phyloP scores from a whole-genome alignment of 441 rosid genomes.

The Corymbia calophylla region DNA sequence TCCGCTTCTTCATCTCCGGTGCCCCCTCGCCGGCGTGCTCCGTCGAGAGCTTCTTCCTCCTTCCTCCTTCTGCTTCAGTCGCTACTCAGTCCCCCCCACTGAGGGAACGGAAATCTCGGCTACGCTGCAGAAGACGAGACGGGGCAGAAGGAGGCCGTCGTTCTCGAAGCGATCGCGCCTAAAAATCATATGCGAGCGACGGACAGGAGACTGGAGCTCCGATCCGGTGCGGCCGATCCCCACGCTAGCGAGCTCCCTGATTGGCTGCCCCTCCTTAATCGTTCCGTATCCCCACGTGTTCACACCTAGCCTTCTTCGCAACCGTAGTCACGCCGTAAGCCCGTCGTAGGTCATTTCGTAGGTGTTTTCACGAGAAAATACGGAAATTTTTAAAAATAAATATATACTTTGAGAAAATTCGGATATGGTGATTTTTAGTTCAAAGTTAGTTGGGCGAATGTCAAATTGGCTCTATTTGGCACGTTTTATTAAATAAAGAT shows the following conservation, averaged over 20 bases:
- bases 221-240: background rate
- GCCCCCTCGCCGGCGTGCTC: no score
- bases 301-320: background rate
- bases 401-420: background rate
- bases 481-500: background rate
- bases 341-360: background rate
- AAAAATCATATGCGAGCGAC: background rate
- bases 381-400: no score
- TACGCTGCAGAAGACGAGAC: background rate
- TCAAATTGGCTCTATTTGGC: rapidly evolving
- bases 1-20: conserved; percentile 38
- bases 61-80: conserved; percentile 2
- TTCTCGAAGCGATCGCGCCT: conserved; percentile 4
- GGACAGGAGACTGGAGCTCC: background rate
- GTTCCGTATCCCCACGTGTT: background rate
- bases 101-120: background rate
- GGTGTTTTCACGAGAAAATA: background rate
- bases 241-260: background rate
- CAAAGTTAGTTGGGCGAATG: background rate
- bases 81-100: background rate
- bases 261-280: background rate
- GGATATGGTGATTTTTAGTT: background rate
- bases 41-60: conserved; percentile 37
- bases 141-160: background rate
- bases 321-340: background rate